Conservation (phyloP, 1,284 basidiomycete species). For the Cutaneotrichosporon cutaneum region DNA sequence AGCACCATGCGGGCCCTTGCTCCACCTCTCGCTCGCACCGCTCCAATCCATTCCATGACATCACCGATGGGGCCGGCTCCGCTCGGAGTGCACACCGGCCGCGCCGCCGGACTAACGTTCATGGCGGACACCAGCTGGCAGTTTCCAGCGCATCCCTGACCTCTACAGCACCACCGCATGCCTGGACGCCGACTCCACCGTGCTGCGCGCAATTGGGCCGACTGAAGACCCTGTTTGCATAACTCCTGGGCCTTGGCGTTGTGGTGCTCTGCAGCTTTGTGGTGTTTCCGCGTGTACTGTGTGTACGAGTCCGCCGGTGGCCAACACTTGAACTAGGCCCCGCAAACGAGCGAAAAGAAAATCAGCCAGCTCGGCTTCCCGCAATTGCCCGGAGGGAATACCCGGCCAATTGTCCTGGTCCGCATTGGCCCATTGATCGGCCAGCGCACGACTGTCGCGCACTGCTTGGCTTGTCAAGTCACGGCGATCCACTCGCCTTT, state of each 20-base stretch:
- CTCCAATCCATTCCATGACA: neutral
- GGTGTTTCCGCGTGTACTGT: too few relatives aligned
- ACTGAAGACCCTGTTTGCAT: neutral
- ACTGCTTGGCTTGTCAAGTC: neutral
- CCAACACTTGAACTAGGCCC: too few relatives aligned
- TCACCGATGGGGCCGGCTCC: neutral
- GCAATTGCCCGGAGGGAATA: too few relatives aligned
- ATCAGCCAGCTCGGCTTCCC: neutral
- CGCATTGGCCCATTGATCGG: neutral
- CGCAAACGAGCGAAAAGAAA: too few relatives aligned
- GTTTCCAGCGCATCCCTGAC: neutral
- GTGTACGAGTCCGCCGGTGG: too few relatives aligned
- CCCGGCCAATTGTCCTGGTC: too few relatives aligned
- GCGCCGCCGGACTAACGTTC: neutral
- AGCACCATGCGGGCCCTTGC: neutral
- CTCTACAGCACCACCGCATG: too few relatives aligned
- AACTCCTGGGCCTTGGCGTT: neutral
- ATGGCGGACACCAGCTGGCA: neutral
- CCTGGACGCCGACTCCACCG: neutral
- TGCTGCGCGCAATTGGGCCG: neutral
- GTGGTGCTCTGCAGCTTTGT: neutral
- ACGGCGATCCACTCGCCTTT: neutral
- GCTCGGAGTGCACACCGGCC: neutral
- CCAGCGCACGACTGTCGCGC: neutral
- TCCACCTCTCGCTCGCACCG: neutral